Evolutionary conservation across 257 asterid genomes (phyloP).

Genomic region (Scutellaria barbata): DNA sequence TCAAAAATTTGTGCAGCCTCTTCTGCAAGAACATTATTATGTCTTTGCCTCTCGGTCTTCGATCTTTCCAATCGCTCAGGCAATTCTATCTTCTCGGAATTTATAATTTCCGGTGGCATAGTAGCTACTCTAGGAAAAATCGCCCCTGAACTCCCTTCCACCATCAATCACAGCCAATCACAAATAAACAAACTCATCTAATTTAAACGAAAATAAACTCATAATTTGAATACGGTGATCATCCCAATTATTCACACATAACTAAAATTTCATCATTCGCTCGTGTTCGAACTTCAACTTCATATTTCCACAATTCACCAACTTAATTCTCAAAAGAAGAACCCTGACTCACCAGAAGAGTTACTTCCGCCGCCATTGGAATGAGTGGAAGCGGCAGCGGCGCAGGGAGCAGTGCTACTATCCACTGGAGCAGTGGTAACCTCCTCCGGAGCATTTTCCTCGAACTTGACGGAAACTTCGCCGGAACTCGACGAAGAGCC

Average conservation of each 20-base stretch:
- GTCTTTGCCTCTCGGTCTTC: slow-evolving; percentile 68
- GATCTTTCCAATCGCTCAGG: slow-evolving; percentile 59
- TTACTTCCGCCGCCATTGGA: slow-evolving; percentile 49
- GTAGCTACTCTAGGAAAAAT: slow-evolving; percentile 53
- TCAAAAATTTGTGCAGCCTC: slow-evolving; percentile 88
- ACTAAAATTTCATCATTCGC: neutral
- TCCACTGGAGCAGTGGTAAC: slow-evolving; percentile 31
- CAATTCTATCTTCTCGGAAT: slow-evolving; percentile 45
- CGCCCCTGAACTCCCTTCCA: slow-evolving; percentile 56
- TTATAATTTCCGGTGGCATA: slow-evolving; percentile 54
- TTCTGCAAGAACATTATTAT: slow-evolving; percentile 51
- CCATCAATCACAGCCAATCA: slow-evolving; percentile 31
- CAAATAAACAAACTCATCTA: slow-evolving; percentile 18
- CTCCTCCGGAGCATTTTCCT: slow-evolving; percentile 46
- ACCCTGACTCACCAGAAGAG: slow-evolving; percentile 54
- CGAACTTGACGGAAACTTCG: slow-evolving; percentile 53
- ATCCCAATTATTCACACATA: neutral
- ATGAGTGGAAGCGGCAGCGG: slow-evolving; percentile 30
- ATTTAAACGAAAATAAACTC: slow-evolving; percentile 17
- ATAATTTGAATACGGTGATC: neutral
- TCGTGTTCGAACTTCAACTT: slow-evolving; percentile 23
- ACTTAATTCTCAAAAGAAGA: slow-evolving; percentile 26
- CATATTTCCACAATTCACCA: slow-evolving; percentile 28
- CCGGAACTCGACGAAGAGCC: slow-evolving; percentile 51
- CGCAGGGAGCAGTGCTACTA: slow-evolving; percentile 31